Conservation (phyloP, 306 rosid species). For the Cicer yamashitae region DNA sequence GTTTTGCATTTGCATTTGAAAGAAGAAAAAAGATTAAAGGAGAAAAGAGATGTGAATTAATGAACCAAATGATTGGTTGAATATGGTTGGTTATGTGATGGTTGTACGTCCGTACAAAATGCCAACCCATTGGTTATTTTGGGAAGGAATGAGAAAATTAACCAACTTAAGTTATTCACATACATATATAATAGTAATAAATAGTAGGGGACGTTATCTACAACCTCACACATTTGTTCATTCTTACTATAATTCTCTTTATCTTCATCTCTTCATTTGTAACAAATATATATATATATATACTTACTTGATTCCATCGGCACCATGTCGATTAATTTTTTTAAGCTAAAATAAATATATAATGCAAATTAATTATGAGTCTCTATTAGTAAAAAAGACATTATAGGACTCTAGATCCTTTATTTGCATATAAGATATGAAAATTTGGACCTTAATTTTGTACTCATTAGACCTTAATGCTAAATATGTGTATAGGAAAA, state of each 20-base stretch:
- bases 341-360: too few relatives aligned
- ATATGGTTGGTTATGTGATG: background rate
- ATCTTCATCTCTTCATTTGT: background rate
- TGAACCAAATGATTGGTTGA: background rate
- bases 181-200: background rate
- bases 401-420: too few relatives aligned
- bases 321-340: too few relatives aligned
- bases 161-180: constrained; percentile 6
- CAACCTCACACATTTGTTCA: background rate
- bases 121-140: constrained; percentile 35
- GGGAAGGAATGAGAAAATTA: constrained; percentile 29
- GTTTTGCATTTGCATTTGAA: constrained; percentile 29
- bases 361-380: too few relatives aligned
- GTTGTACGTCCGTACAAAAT: background rate
- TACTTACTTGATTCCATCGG: background rate
- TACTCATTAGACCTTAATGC: too few relatives aligned
- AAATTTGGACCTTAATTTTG: too few relatives aligned
- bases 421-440: too few relatives aligned
- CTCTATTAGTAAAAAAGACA: too few relatives aligned
- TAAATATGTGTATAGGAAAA: too few relatives aligned
- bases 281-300: background rate
- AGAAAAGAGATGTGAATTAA: background rate
- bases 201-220: background rate
- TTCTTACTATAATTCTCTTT: background rate
- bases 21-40: background rate